Evolutionary conservation across 192 early-diverging fungal species (phyloP).

Genomic region (Dimargaris xerosporica): DNA sequence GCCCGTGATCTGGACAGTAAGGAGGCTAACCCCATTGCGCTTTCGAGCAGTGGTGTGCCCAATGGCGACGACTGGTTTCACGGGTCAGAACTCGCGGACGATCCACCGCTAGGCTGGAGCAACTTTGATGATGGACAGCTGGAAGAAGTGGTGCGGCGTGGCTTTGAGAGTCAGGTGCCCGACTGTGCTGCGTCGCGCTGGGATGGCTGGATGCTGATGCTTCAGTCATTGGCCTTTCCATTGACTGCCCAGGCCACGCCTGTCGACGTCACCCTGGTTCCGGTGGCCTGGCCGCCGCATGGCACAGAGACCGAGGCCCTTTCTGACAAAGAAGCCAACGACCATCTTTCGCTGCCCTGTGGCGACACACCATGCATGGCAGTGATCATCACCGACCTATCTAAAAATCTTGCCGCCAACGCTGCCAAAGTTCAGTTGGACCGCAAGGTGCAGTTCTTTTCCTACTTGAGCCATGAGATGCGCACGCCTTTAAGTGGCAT

Average conservation of each 20-base stretch:
- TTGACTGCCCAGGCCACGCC: background rate
- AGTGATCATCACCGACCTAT: background rate
- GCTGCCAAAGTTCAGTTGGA: background rate
- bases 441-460: conserved; percentile 38
- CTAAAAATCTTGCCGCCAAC: background rate
- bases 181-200: no score
- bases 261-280: background rate
- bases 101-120: no score
- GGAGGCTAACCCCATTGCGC: background rate
- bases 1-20: background rate
- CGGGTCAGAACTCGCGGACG: background rate
- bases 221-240: conserved; percentile 1
- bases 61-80: background rate
- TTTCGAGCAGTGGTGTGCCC: background rate
- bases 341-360: no score
- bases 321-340: no score
- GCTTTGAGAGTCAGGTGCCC: no score
- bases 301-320: no score
- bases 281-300: background rate
- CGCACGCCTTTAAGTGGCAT: conserved; percentile 78
- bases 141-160: background rate
- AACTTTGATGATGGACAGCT: background rate
- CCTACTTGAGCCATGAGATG: conserved; percentile 70
- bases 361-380: background rate
- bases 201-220: background rate